phyloP scores from a whole-genome alignment of 1,284 basidiomycete species.

The Anthracocystis walkeri region DNA sequence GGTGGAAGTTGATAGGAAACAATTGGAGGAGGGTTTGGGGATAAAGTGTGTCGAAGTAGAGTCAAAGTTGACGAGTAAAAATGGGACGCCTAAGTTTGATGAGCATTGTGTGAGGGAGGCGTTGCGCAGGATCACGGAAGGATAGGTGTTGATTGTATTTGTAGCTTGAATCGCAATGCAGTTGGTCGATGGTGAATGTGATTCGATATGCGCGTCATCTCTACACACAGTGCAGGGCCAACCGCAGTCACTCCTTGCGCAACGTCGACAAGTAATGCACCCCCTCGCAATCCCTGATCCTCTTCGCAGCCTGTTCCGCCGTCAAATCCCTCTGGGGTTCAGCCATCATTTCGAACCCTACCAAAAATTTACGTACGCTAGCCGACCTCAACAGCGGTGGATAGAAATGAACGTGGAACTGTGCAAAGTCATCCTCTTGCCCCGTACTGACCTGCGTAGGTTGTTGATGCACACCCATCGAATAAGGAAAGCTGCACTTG shows the following conservation, averaged over 20 bases:
- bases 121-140: constrained; percentile 17
- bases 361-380: constrained; percentile 87
- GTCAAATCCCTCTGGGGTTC: constrained; percentile 92
- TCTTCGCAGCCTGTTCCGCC: constrained; percentile 84
- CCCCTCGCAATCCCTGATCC: constrained; percentile 72
- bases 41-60: constrained; percentile 18
- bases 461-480: constrained; percentile 85
- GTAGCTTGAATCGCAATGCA: not conserved
- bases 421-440: constrained; percentile 72
- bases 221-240: no score
- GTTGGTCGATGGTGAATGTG: no score
- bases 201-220: no score
- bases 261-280: constrained; percentile 54
- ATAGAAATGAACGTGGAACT: constrained; percentile 89
- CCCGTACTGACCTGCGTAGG: constrained; percentile 76
- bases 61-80: constrained; percentile 16
- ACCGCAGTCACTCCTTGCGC: constrained; percentile 11
- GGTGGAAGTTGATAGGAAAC: constrained; percentile 16
- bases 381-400: constrained; percentile 87
- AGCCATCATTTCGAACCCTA: constrained; percentile 92
- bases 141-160: not conserved
- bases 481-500: constrained; percentile 87
- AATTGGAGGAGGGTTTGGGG: constrained; percentile 19
- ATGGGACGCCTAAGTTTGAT: constrained; percentile 41
- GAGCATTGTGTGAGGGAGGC: constrained; percentile 27